Conservation (phyloP, 768 basidiomycete genomes). For the Trametes cingulata region DNA sequence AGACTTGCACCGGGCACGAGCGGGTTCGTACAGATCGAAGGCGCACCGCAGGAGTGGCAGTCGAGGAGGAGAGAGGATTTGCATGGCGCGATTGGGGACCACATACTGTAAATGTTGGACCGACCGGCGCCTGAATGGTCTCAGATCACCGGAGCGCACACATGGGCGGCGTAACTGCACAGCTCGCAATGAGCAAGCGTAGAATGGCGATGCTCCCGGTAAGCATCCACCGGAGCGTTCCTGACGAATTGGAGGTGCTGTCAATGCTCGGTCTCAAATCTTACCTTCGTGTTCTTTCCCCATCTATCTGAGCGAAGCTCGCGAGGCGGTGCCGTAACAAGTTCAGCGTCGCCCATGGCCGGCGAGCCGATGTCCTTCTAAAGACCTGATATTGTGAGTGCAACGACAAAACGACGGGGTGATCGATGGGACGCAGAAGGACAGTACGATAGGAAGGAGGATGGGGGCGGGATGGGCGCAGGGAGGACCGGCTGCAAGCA, state of each 20-base stretch:
- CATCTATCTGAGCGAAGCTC: not conserved
- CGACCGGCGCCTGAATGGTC: not conserved
- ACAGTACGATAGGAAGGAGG: conserved; percentile 11
- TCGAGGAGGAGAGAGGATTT: too few species aligned
- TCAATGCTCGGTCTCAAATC: not conserved
- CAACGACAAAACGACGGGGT: conserved; percentile 12
- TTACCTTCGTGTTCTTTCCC: not conserved
- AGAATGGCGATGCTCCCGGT: not conserved
- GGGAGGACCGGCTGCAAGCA: not conserved
- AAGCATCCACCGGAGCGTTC: not conserved
- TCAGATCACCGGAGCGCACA: not conserved
- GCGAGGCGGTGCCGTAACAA: not conserved
- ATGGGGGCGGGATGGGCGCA: not conserved
- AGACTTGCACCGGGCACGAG: not conserved
- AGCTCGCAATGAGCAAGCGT: not conserved
- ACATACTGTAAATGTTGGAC: not conserved
- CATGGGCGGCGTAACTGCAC: not conserved
- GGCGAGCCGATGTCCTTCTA: not conserved
- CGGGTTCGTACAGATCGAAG: not conserved
- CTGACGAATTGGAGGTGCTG: too few species aligned
- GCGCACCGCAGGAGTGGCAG: not conserved
- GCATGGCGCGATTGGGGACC: not conserved
- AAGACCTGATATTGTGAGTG: conserved; percentile 21
- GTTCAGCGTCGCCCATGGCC: not conserved
- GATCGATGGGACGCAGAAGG: not conserved